phyloP scores from a whole-genome alignment of 192 early-diverging fungal species.

The Gamsiella multidivaricata region DNA sequence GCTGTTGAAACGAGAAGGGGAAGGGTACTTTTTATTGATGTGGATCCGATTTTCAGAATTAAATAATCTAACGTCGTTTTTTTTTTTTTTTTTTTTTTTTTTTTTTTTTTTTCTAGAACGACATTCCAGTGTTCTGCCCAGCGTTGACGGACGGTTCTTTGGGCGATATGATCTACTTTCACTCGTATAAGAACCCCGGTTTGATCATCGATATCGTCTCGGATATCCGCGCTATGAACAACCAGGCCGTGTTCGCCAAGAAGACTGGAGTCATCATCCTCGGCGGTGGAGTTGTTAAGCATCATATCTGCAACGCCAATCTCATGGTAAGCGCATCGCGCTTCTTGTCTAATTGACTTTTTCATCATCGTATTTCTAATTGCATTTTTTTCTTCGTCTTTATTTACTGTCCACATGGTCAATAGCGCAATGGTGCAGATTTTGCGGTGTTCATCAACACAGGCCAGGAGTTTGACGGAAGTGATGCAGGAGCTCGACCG shows the following conservation, averaged over 20 bases:
- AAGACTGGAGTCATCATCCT: constrained; percentile 97
- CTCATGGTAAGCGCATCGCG: constrained; percentile 75
- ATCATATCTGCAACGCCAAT: constrained; percentile 99
- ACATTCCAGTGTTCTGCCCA: constrained; percentile 98
- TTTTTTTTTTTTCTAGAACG: constrained; percentile 65
- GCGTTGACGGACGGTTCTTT: constrained; percentile 97
- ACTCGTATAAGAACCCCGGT: constrained; percentile 95
- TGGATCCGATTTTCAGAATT: too few relatives aligned
- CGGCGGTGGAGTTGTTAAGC: constrained; percentile 97
- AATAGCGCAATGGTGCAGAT: constrained; percentile 93
- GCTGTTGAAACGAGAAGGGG: not conserved
- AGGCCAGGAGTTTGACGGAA: constrained; percentile 98
- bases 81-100: constrained; percentile 3
- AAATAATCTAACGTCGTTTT: too few relatives aligned
- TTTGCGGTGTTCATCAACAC: constrained; percentile 98
- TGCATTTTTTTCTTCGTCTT: not conserved
- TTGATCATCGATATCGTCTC: constrained; percentile 92
- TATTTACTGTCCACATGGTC: not conserved
- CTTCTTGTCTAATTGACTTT: not conserved
- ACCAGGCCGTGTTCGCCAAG: constrained; percentile 93
- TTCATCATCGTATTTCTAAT: not conserved
- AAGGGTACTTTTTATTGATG: not conserved
- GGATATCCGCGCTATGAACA: constrained; percentile 93
- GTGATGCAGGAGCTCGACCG: constrained; percentile 96
- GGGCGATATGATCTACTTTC: constrained; percentile 99